Conservation (phyloP, 306 rosid genomes). For the Prunus campanulata region DNA sequence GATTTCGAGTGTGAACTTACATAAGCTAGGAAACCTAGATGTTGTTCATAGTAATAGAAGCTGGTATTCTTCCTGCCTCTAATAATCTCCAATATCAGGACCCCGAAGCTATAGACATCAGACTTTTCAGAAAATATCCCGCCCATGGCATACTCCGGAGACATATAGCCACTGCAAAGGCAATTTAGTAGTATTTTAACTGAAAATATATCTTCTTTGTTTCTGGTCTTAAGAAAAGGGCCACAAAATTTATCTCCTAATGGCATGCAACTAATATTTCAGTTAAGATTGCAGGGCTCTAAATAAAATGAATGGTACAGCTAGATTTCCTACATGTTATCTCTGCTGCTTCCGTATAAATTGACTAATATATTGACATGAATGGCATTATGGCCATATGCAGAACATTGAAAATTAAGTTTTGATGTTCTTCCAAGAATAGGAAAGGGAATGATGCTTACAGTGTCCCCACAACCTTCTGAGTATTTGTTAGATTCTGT, state of each 20-base stretch:
- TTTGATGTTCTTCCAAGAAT: background rate
- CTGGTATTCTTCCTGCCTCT: conserved; percentile 26
- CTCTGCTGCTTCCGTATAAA: background rate
- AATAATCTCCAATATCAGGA: conserved; percentile 36
- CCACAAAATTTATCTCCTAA: background rate
- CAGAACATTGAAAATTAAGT: background rate
- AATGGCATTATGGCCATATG: background rate
- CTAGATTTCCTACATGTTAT: conserved; percentile 6
- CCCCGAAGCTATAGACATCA: conserved; percentile 34
- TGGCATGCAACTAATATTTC: too few relatives aligned
- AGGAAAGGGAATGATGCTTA: background rate
- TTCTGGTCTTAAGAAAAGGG: too few relatives aligned
- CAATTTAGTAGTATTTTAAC: background rate
- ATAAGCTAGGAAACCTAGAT: conserved; percentile 24
- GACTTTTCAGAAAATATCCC: conserved; percentile 33
- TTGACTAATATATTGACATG: background rate
- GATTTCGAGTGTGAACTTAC: conserved; percentile 19
- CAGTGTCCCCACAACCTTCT: conserved; percentile 31
- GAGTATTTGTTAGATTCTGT: conserved; percentile 16
- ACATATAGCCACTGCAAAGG: conserved; percentile 30
- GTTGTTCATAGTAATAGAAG: conserved; percentile 2
- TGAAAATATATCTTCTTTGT: background rate
- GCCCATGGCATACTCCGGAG: conserved; percentile 27
- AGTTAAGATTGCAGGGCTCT: too few relatives aligned
- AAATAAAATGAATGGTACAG: too few relatives aligned